Conservation (phyloP, 805 yeast genomes). For the Nakazawaea molendinolei region DNA sequence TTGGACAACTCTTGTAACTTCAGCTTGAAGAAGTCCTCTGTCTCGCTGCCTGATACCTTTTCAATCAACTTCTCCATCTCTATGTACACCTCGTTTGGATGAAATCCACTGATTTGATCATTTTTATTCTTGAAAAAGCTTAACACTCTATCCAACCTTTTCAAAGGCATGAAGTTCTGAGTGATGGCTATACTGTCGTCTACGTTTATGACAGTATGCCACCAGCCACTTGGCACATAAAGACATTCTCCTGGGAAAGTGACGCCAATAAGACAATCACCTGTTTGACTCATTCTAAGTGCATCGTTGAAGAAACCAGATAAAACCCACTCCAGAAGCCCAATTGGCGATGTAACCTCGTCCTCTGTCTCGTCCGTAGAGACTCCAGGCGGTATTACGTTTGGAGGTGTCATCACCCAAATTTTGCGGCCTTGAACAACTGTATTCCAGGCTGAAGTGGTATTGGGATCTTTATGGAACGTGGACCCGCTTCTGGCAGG, state of each 20-base stretch:
- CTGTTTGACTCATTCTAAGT: constrained; percentile 38
- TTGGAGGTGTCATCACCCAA: constrained; percentile 88
- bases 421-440: constrained; percentile 67
- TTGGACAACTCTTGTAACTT: constrained; percentile 17
- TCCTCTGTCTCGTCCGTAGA: constrained; percentile 69
- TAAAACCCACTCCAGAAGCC: constrained; percentile 86
- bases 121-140: constrained; percentile 60
- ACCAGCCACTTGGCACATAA: constrained; percentile 95
- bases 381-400: constrained; percentile 77
- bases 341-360: constrained; percentile 89
- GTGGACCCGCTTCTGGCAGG: constrained; percentile 80
- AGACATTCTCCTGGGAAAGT: constrained; percentile 80
- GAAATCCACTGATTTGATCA: constrained; percentile 77
- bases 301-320: constrained; percentile 76
- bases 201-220: constrained; percentile 89
- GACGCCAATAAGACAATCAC: constrained; percentile 57
- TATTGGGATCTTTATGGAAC: constrained; percentile 90
- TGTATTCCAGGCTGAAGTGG: constrained; percentile 88
- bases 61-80: constrained; percentile 27
- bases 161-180: constrained; percentile 76
- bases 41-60: constrained; percentile 14
- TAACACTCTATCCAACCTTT: constrained; percentile 54
- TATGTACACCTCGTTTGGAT: constrained; percentile 41
- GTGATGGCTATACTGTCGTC: constrained; percentile 83
- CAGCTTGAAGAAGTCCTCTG: constrained; percentile 5